Evolutionary conservation across 2,329 filamentous ascomycete species (phyloP), one percentile per base, ranked within the genome.

Genomic region (Colletotrichum acutatum): DNA sequence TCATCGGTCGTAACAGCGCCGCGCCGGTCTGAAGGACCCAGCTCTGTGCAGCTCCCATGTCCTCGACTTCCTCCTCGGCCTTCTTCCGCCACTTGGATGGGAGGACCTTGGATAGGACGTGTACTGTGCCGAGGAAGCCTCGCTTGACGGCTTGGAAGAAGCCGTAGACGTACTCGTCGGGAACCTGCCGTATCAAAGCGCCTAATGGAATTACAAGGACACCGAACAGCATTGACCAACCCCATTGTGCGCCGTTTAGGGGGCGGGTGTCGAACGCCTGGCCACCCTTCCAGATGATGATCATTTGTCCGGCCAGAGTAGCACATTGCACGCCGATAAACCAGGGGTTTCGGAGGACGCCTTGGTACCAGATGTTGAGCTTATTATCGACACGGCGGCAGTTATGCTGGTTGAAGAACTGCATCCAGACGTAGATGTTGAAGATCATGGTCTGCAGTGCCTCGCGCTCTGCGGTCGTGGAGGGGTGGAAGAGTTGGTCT

Each of bases 351-450:
- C 87, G 88, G 22, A 89, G 84, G 57, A 96, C 89, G 30, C 93
- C 93, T 79, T 96, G 93, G 74, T 95, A 95, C 77, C 82, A 84
- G 68, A 97, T 92, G 79, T 97, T 95, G 82, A 95, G 91, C 73
- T 91, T 91, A 81, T 97, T 96, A 80, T 96, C 94, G 9, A 96
- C 90, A 14, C 94, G 90, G 49, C 94, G 92, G 82, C 94, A 95
- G 85, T 94, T 95, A 83, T 94, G 90, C 77, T 94, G 90, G 77
- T 97, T 96, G 87, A 96, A 96, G 75, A 97, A 94, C 77, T 96
- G 94, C 93, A 96, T 95, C 92, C 93, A 95, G 57, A 95, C 93
- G 76, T 95, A 96, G 0, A 92, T 93, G 82, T 96, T 97, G 86
- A 96, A 95, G 9, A 96, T 91, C 22, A 96, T 85, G 0, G 93